Evolutionary conservation across 2,329 filamentous ascomycete species (phyloP).

Genomic region (Grosmannia serpens): DNA sequence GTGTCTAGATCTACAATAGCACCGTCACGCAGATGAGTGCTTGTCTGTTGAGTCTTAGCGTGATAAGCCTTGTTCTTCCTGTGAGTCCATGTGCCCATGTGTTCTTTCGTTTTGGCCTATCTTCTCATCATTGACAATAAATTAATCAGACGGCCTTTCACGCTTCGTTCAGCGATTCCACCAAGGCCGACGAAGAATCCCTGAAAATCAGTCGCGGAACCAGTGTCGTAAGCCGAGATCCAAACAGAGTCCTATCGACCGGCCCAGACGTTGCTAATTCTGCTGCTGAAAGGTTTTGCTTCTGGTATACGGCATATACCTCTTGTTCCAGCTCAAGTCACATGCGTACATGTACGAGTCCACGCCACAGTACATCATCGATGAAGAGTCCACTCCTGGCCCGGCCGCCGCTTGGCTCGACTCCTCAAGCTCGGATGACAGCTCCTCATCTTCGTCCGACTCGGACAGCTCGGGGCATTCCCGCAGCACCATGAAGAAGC

Average conservation of each 20-base stretch:
- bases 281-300: conserved; percentile 48
- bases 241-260: too few relatives aligned
- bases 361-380: conserved; percentile 83
- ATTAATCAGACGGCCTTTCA: conserved; percentile 67
- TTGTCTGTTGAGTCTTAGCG: conserved; percentile 78
- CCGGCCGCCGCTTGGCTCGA: conserved; percentile 74
- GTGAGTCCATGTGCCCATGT: conserved; percentile 30
- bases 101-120: neutral
- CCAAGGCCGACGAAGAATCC: conserved; percentile 55
- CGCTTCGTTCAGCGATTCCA: conserved; percentile 60
- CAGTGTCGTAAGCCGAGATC: conserved; percentile 53
- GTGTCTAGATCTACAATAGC: conserved; percentile 69
- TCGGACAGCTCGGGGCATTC: conserved; percentile 40
- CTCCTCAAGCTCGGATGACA: conserved; percentile 34
- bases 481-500: conserved; percentile 43
- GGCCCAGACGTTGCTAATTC: neutral
- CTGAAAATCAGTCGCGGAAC: conserved; percentile 82
- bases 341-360: conserved; percentile 88
- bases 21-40: conserved; percentile 96
- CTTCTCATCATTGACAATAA: neutral
- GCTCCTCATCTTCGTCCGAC: conserved; percentile 39
- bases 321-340: conserved; percentile 84
- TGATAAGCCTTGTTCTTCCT: conserved; percentile 77
- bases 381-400: conserved; percentile 80
- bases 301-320: conserved; percentile 70